Base-by-base conservation (phyloP, 345 rosid species). In the Bruguiera gymnorhiza region DNA sequence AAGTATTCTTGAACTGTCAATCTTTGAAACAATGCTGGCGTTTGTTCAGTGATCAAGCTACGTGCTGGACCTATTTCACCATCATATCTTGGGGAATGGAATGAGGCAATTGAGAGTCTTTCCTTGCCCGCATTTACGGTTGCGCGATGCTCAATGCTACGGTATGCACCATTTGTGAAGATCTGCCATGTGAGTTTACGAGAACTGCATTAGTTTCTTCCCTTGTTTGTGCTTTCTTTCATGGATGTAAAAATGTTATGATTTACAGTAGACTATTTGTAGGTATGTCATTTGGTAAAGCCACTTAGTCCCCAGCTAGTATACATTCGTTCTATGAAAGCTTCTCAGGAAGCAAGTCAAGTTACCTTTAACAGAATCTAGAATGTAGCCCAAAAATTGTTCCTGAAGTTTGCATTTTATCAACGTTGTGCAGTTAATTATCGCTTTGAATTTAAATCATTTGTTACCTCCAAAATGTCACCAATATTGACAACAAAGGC, bases 401-500 rank as follows among this genome's bases (percentile, higher is more conserved):
- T 43, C 50, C 50, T 43, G 50, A 43, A 43, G 50, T 43, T 39
- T 43, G 50, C 50, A 43, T 43, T 43, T 13, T 43, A 43, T 13
- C 18, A 15, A 43, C 1, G 11, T 43, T 43, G 50, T 43, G 18
- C 4, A 43, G 50, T 43, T 13, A 43, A 43, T 0, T 43, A 13
- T 43, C 5, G 1, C 50, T 43, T 43, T 4, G 2, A 34, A 39
- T 1, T 20, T 7, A 54, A 23, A 23, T 13, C n/a, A 27, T 0
- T 0, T 32, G 3, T 65, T 69, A 71, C 83, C 79, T 80, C 80
- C n/a, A 79, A 24, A 3, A 56, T 43, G 62, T 83, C 80, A 19
- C 86, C 83, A 8, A 83, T 26, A 60, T 83, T 80, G 80, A 80
- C 66, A 37, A 78, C 37, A 15, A 80, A 78, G 8, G 82, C 77